Conservation (phyloP, 1,284 basidiomycete species). For the Xanthoconium separans region DNA sequence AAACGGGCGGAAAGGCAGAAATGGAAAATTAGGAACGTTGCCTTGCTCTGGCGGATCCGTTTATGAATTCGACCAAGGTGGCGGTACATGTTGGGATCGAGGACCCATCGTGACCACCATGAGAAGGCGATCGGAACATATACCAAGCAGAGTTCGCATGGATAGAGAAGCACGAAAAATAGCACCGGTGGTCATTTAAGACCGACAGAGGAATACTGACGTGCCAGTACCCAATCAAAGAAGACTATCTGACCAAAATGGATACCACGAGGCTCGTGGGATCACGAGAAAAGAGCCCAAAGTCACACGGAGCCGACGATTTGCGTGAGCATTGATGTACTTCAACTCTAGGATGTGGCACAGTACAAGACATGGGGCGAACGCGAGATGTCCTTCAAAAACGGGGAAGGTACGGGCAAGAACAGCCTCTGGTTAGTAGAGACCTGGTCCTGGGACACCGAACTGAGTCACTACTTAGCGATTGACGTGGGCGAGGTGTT, state of each 20-base stretch:
- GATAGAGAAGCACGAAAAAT: not conserved
- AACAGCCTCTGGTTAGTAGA: not conserved
- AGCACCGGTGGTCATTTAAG: not conserved
- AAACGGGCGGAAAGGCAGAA: not conserved
- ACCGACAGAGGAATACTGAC: not conserved
- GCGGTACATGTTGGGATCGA: conserved; percentile 1
- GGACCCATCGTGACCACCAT: not conserved
- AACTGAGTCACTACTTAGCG: not conserved
- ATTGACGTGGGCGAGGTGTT: not conserved
- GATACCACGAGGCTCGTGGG: not conserved
- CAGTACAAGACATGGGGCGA: not conserved
- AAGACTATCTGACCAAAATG: not conserved
- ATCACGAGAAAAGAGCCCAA: not conserved
- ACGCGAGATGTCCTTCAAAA: not conserved
- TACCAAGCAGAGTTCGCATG: not conserved
- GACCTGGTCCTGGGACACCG: not conserved
- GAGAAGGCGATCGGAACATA: not conserved
- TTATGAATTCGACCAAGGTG: conserved; percentile 12
- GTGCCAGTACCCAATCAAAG: not conserved
- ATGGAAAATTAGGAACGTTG: not conserved
- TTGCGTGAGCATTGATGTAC: not conserved
- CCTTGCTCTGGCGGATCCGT: not conserved
- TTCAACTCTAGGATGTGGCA: not conserved
- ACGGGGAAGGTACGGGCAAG: not conserved
- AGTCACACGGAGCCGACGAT: not conserved